Conservation (phyloP, 164 flowering plant species). For the Litsea cubeba region DNA sequence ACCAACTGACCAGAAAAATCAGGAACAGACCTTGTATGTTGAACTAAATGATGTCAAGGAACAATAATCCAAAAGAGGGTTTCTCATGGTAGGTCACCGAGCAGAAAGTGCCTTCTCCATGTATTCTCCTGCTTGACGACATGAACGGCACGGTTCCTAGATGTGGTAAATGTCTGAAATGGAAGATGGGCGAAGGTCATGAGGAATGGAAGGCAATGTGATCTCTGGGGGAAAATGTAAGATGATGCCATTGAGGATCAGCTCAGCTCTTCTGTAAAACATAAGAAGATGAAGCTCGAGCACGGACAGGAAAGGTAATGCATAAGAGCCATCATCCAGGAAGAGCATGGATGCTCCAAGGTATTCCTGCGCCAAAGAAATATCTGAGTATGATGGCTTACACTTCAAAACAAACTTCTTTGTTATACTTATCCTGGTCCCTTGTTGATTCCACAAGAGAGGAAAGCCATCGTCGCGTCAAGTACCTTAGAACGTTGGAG, state of each 20-base stretch:
- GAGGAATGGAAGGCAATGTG: slow-evolving; percentile 53
- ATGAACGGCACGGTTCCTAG: slow-evolving; percentile 35
- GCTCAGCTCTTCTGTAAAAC: slow-evolving; percentile 57
- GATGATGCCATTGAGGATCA: slow-evolving; percentile 65
- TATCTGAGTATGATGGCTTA: slow-evolving; percentile 69
- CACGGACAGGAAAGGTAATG: slow-evolving; percentile 56
- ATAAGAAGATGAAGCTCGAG: slow-evolving; percentile 55
- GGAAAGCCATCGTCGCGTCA: slow-evolving; percentile 13
- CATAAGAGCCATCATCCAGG: slow-evolving; percentile 59
- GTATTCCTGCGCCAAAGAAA: slow-evolving; percentile 97
- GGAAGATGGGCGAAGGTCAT: slow-evolving; percentile 48
- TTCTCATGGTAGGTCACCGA: slow-evolving; percentile 63
- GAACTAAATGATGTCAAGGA: slow-evolving; percentile 77
- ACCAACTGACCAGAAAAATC: slow-evolving; percentile 53
- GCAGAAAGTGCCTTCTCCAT: slow-evolving; percentile 55
- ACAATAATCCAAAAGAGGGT: slow-evolving; percentile 74
- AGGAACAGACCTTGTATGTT: slow-evolving; percentile 83
- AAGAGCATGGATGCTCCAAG: slow-evolving; percentile 57
- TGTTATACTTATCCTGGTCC: slow-evolving; percentile 17
- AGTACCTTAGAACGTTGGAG: slow-evolving; percentile 13
- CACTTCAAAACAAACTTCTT: slow-evolving; percentile 28
- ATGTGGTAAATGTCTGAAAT: slow-evolving; percentile 37
- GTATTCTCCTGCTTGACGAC: slow-evolving; percentile 44
- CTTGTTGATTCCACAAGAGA: slow-evolving; percentile 19
- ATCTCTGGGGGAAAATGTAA: slow-evolving; percentile 40